Conservation (phyloP, 2,329 filamentous ascomycete genomes). For the Lasiodiplodia hormozganensis region DNA sequence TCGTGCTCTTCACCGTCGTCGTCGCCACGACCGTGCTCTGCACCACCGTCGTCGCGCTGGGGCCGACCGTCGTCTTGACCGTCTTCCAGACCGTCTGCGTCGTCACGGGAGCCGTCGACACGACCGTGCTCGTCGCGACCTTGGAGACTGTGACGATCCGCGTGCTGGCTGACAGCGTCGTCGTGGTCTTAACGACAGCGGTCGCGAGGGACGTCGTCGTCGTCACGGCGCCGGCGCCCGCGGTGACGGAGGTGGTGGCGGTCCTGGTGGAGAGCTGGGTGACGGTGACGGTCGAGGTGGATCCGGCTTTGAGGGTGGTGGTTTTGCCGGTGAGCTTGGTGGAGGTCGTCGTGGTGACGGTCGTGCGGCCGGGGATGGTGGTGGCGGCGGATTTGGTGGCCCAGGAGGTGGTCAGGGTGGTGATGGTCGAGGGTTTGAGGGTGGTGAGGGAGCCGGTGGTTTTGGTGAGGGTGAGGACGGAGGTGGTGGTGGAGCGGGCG, state of each 20-base stretch:
- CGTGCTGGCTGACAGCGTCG: background rate
- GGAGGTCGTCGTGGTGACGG: background rate
- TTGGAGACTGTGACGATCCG: background rate
- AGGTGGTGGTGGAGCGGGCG: slow-evolving; percentile 35
- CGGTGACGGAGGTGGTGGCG: slow-evolving; percentile 34
- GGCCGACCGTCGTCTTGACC: slow-evolving; percentile 36
- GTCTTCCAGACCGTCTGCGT: slow-evolving; percentile 35
- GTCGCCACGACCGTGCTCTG: slow-evolving; percentile 32
- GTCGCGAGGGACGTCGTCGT: slow-evolving; percentile 31
- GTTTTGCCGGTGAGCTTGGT: background rate
- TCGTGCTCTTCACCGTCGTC: slow-evolving; percentile 31
- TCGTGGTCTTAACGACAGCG: background rate
- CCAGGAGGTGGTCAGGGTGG: no score
- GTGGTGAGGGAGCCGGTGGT: slow-evolving; percentile 36
- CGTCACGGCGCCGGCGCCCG: slow-evolving; percentile 23
- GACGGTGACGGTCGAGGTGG: background rate
- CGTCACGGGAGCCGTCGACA: slow-evolving; percentile 32
- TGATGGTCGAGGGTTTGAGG: slow-evolving; percentile 29
- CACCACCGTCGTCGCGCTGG: slow-evolving; percentile 31
- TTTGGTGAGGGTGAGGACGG: slow-evolving; percentile 35
- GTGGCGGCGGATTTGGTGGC: slow-evolving; percentile 33
- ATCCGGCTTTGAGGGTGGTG: background rate
- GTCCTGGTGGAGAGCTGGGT: slow-evolving; percentile 30
- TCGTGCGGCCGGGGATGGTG: background rate
- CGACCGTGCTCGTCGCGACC: background rate